A percentile compares a stretch with the other conserved stretches of the same genome.
phyloP scores from a whole-genome alignment of 306 rosid genomes.

The Prosopis cineraria region DNA sequence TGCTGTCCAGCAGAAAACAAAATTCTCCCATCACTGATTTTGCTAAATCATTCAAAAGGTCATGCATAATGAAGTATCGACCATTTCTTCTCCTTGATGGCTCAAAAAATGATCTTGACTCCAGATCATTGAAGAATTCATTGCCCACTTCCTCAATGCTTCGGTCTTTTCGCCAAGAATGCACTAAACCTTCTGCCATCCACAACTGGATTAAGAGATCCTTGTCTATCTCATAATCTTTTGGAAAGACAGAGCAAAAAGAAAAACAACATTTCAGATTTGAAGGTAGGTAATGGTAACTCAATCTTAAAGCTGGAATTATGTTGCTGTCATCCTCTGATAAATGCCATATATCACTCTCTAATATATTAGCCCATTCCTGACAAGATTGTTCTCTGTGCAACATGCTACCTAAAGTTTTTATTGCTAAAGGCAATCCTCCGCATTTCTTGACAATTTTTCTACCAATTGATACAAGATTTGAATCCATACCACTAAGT shows the following conservation, averaged over 20 bases:
- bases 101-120: not conserved
- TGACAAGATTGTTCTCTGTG: not conserved
- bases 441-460: not conserved
- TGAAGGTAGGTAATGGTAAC: too few relatives aligned
- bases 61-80: too few relatives aligned
- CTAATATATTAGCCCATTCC: not conserved
- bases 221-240: not conserved
- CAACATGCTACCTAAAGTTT: not conserved
- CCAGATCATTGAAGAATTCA: not conserved
- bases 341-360: too few relatives aligned
- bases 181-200: conserved; percentile 5
- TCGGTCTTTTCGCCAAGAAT: not conserved
- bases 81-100: not conserved
- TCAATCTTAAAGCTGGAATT: too few relatives aligned
- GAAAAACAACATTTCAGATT: not conserved
- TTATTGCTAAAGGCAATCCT: not conserved
- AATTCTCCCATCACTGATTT: not conserved
- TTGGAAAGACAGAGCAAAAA: not conserved
- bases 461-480: not conserved
- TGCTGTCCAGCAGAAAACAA: not conserved
- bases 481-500: not conserved
- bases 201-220: not conserved
- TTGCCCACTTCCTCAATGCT: not conserved
- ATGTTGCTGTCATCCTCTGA: too few relatives aligned
- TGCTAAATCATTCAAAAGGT: conserved; percentile 31